Conservation (phyloP, 2,329 filamentous ascomycete genomes). For the Botrytis fragariae region DNA sequence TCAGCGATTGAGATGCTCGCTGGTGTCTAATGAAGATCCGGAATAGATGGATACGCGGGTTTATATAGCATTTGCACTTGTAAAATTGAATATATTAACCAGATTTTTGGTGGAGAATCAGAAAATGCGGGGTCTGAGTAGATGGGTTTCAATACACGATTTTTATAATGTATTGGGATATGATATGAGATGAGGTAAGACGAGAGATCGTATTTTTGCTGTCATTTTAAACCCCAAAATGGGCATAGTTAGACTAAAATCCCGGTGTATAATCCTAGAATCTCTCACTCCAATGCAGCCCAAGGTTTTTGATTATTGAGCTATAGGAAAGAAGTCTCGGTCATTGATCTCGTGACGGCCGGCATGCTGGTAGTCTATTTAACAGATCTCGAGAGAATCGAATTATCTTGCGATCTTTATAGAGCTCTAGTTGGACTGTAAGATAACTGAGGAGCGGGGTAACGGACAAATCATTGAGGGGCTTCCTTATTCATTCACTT, state of each 20-base stretch:
- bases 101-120: background rate
- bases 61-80: background rate
- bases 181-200: background rate
- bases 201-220: background rate
- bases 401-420: too few species aligned
- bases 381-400: background rate
- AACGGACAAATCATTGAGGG: background rate
- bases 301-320: background rate
- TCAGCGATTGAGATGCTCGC: too few species aligned
- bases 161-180: background rate
- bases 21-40: background rate
- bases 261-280: background rate
- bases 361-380: too few species aligned
- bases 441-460: background rate
- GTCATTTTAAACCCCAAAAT: background rate
- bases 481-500: background rate
- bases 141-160: background rate
- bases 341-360: background rate
- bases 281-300: background rate
- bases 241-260: background rate
- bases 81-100: fast-evolving
- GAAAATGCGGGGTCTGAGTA: too few species aligned
- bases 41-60: background rate
- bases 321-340: background rate
- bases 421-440: background rate